These are phyloP conservation scores for Sporothrix globosa DNA, from an alignment of 2,329 filamentous ascomycete genomes.

Conservation along the genomic window DNA sequence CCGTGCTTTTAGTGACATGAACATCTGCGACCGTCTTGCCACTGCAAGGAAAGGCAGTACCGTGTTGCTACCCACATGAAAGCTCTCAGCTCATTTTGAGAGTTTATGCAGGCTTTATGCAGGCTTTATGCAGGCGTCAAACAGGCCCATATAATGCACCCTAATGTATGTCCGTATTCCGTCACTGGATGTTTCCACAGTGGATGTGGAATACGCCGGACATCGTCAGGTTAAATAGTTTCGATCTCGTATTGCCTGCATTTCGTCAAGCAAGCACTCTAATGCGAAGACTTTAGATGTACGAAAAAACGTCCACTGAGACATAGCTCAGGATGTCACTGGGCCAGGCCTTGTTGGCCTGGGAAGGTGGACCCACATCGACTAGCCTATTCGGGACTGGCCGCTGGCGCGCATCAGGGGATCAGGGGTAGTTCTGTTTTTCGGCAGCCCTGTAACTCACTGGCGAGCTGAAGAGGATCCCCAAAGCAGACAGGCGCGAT, in stretches of 20 bases:
- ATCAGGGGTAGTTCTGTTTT: constrained; percentile 15
- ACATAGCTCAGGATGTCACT: background rate
- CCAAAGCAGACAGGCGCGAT: constrained; percentile 1
- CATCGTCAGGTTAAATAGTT: background rate
- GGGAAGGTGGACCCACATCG: constrained; percentile 10
- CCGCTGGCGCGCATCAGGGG: constrained; percentile 10
- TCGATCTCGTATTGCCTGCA: background rate
- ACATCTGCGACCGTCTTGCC: too few relatives aligned
- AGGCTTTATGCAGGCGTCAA: too few relatives aligned
- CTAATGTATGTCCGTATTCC: background rate
- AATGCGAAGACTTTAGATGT: background rate
- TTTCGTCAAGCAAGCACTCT: background rate
- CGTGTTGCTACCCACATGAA: too few relatives aligned
- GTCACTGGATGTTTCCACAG: background rate
- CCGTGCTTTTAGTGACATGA: too few relatives aligned
- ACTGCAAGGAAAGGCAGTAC: too few relatives aligned
- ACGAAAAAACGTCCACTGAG: constrained; percentile 8
- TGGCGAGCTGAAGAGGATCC: background rate
- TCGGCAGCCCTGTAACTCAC: too few relatives aligned
- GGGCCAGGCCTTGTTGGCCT: background rate
- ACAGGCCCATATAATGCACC: background rate
- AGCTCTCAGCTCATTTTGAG: too few relatives aligned
- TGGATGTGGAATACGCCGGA: background rate
- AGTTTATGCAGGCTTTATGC: too few relatives aligned
- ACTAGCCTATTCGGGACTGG: constrained; percentile 26